Conservation (phyloP, 2,329 filamentous ascomycete genomes). For the Seiridium cupressi region DNA sequence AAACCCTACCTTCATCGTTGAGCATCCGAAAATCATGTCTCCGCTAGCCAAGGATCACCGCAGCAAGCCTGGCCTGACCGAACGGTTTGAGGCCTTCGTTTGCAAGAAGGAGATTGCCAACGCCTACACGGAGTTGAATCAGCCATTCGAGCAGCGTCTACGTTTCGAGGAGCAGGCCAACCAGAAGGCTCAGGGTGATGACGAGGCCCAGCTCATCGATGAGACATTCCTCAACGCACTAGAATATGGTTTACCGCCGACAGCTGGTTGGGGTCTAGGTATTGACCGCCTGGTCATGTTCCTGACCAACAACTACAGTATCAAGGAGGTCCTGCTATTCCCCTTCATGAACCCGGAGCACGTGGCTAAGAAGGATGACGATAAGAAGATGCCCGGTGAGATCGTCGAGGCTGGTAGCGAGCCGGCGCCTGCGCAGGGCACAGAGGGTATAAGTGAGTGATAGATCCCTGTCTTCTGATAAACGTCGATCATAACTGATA, state of each 20-base stretch:
- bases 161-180: constrained; percentile 92
- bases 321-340: constrained; percentile 95
- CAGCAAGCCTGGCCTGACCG: constrained; percentile 76
- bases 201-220: constrained; percentile 93
- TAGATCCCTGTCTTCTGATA: background rate
- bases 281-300: constrained; percentile 85
- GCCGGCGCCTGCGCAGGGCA: constrained; percentile 1
- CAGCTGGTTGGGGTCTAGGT: constrained; percentile 89
- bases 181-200: constrained; percentile 95
- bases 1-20: constrained; percentile 88
- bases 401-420: constrained; percentile 3
- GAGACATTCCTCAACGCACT: constrained; percentile 91
- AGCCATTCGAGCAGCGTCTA: constrained; percentile 89
- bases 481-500: background rate
- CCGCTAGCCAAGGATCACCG: constrained; percentile 96
- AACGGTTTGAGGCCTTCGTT: constrained; percentile 97
- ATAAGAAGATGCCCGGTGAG: background rate
- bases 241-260: constrained; percentile 89
- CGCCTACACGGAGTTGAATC: constrained; percentile 96
- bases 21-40: constrained; percentile 77
- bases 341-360: constrained; percentile 78
- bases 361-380: constrained; percentile 10
- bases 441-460: constrained; percentile 5
- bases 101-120: constrained; percentile 97
- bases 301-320: constrained; percentile 91